phyloP scores from a whole-genome alignment of 352 stramenopile genomes.

The Globisporangium lucens region DNA sequence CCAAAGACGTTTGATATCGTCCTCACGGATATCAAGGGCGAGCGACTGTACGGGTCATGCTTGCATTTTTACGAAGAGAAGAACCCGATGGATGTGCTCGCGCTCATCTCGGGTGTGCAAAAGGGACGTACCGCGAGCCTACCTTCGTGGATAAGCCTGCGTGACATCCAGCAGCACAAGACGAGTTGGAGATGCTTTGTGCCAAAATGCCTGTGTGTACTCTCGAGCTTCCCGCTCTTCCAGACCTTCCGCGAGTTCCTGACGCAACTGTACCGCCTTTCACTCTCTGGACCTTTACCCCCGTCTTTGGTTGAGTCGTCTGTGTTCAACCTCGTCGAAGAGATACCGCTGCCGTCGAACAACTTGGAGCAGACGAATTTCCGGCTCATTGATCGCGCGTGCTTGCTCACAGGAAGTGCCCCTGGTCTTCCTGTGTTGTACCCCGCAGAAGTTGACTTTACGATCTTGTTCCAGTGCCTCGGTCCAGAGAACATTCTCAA shows the following conservation, averaged over 20 bases:
- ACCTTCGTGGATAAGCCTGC: slow-evolving; percentile 64
- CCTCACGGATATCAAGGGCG: slow-evolving; percentile 65
- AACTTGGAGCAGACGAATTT: slow-evolving; percentile 34
- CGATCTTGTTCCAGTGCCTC: slow-evolving; percentile 65
- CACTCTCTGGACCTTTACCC: slow-evolving; percentile 22
- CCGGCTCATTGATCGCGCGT: slow-evolving; percentile 32
- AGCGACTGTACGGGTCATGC: slow-evolving; percentile 51
- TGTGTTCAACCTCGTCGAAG: slow-evolving; percentile 52
- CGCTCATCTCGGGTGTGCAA: slow-evolving; percentile 46
- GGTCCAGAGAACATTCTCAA: slow-evolving; percentile 65
- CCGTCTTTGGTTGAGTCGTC: slow-evolving; percentile 36
- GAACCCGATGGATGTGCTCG: slow-evolving; percentile 56
- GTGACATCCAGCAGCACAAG: slow-evolving; percentile 62
- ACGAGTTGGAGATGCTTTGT: slow-evolving; percentile 54
- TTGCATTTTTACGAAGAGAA: slow-evolving; percentile 67
- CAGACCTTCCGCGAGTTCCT: slow-evolving; percentile 49
- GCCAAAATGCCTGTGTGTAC: slow-evolving; percentile 60
- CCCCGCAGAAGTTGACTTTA: slow-evolving; percentile 65
- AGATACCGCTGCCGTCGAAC: slow-evolving; percentile 35
- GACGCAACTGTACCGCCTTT: slow-evolving; percentile 45
- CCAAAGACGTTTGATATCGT: slow-evolving; percentile 65
- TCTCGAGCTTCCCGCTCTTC: slow-evolving; percentile 56
- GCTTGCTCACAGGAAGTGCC: slow-evolving; percentile 31
- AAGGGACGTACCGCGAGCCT: slow-evolving; percentile 42
- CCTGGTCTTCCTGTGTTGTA: slow-evolving; percentile 31